These are phyloP conservation scores for Pseudocercospora fuligena DNA, from an alignment of 2,329 filamentous ascomycete species.

Conservation along the genomic window DNA sequence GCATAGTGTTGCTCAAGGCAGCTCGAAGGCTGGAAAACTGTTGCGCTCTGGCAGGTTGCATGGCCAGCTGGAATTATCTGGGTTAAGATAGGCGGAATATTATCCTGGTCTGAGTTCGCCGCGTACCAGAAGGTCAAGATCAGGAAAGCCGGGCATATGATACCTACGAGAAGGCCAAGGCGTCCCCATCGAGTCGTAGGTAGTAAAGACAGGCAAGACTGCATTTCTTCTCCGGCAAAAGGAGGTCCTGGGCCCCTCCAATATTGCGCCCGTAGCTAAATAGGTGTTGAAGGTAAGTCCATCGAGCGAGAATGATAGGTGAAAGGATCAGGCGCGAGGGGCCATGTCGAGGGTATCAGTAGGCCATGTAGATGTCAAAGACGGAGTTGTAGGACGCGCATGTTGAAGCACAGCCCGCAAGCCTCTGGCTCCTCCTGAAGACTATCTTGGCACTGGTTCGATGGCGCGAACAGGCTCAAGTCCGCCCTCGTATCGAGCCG, in stretches of 20 bases:
- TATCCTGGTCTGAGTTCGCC: slow-evolving; percentile 29
- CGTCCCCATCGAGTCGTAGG: slow-evolving; percentile 17
- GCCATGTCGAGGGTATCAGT: neutral
- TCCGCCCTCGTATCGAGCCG: neutral
- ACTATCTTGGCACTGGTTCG: neutral
- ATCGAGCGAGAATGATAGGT: neutral
- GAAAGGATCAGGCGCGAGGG: neutral
- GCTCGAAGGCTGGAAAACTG: slow-evolving; percentile 26
- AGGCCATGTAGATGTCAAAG: neutral
- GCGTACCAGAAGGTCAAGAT: slow-evolving; percentile 30
- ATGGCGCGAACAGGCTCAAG: neutral
- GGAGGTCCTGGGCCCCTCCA: neutral
- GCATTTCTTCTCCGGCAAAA: slow-evolving; percentile 6
- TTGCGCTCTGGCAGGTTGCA: slow-evolving; percentile 27
- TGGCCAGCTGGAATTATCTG: slow-evolving; percentile 32
- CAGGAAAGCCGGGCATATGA: slow-evolving; percentile 15
- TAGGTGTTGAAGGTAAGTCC: neutral
- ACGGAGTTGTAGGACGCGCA: neutral
- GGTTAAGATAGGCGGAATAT: slow-evolving; percentile 27
- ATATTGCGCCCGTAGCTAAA: neutral
- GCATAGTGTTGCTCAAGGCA: slow-evolving; percentile 25
- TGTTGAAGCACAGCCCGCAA: neutral
- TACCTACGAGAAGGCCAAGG: slow-evolving; percentile 16
- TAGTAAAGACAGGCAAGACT: slow-evolving; percentile 11
- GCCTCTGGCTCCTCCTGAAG: neutral